Conservation (phyloP, 2,329 filamentous ascomycete genomes). For the Falciphora oryzae region DNA sequence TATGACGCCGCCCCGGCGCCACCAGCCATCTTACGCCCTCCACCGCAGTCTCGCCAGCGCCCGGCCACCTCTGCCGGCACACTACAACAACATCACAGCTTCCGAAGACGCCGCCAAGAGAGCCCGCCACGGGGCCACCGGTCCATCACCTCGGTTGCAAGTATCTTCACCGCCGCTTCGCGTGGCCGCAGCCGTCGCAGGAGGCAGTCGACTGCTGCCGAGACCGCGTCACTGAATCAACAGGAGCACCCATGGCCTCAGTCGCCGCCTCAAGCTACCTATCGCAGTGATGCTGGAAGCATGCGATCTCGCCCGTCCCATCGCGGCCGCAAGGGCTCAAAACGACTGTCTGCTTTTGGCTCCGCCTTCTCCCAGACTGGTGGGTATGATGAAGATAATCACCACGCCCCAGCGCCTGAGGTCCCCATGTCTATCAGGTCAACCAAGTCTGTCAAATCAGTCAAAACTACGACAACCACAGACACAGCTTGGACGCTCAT, state of each 20-base stretch:
- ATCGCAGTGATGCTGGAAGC: neutral
- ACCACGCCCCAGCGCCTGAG: neutral
- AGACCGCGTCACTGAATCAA: neutral
- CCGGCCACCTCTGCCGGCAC: neutral
- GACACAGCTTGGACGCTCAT: neutral
- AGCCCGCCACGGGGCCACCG: neutral
- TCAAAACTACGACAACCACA: constrained; percentile 1
- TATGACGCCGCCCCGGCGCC: constrained; percentile 5
- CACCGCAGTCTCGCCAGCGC: neutral
- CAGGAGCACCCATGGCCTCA: neutral
- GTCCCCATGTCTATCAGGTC: neutral
- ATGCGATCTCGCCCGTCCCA: neutral
- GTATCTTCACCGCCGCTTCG: neutral
- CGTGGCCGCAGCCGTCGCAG: neutral
- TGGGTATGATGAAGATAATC: neutral
- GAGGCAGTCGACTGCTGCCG: neutral
- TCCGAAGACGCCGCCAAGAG: no score
- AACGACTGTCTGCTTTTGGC: constrained; percentile 4
- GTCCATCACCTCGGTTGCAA: neutral
- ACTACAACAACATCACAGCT: neutral
- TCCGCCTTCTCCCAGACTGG: neutral
- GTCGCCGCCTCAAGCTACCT: neutral
- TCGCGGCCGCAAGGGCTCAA: neutral
- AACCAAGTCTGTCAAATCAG: neutral
- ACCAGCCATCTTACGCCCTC: neutral